Percentiles rank a stretch among this genome's conserved stretches.
Conservation (phyloP, 805 yeast species). For the Yarrowia phangngaensis region DNA sequence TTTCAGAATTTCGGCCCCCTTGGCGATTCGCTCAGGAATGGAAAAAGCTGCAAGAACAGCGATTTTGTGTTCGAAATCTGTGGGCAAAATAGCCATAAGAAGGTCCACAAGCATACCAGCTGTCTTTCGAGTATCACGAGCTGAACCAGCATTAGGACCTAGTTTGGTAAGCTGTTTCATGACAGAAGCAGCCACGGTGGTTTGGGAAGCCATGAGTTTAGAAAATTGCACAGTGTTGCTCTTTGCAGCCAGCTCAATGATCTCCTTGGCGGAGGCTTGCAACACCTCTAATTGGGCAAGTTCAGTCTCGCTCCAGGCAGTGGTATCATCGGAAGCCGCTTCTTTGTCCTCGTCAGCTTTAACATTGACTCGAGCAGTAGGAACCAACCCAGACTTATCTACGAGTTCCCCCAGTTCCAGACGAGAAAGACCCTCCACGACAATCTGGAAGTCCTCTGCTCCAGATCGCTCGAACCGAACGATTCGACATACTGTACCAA, state of each 20-base stretch:
- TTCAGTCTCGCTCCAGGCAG: constrained; percentile 8
- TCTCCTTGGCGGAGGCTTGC: constrained; percentile 30
- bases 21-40: constrained; percentile 34
- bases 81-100: constrained; percentile 39
- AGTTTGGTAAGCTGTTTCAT: constrained; percentile 28
- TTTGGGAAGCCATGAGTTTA: constrained; percentile 5
- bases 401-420: constrained; percentile 27
- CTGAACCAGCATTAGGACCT: constrained; percentile 12
- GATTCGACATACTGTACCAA: constrained; percentile 31
- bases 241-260: constrained; percentile 26
- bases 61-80: constrained; percentile 36
- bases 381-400: constrained; percentile 21
- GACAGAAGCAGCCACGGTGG: constrained; percentile 24
- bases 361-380: constrained; percentile 5
- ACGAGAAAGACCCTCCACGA: constrained; percentile 32
- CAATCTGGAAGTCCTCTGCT: constrained; percentile 28
- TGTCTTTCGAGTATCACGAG: constrained; percentile 28
- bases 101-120: constrained; percentile 40
- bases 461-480: constrained; percentile 31
- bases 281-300: constrained; percentile 26
- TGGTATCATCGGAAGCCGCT: constrained; percentile 3
- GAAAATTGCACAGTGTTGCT: constrained; percentile 14
- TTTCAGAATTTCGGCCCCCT: constrained; percentile 31
- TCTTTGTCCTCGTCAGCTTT: not conserved
- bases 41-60: constrained; percentile 34